Base-by-base conservation (phyloP, 2,329 filamentous ascomycete species). In the Ceratocystis lukuohia region DNA sequence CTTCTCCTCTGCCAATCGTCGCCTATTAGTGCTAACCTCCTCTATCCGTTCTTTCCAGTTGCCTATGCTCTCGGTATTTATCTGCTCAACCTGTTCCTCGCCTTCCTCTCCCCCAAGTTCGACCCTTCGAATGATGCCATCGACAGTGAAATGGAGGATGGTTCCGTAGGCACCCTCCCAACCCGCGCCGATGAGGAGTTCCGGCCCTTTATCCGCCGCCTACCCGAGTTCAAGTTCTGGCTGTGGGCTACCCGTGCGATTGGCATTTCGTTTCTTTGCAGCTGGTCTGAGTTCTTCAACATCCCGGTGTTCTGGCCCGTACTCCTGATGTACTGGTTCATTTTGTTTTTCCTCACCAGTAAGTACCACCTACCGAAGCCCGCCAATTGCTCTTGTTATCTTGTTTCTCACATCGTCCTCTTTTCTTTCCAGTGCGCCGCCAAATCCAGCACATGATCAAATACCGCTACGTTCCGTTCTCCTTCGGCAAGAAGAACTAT, bases 371-470 rank as follows among this genome's bases (percentile, higher is more conserved):
- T 50, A 22, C 64, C n/a, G 6, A 65, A 25, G n/a, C 37, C 20
- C 61, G 8, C 68, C 66, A 41, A 67, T 64, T 1, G 25, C 6
- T 45, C 28, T 46, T 64, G 5, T 25, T 25, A 5, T 28, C 30
- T 5, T 28, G 4, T n/a, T 3, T 46, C 45, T 33, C 45, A 61
- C 30, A 50, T 12, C 20, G 17, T 59, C 44, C 65, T 28, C 5
- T 28, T 22, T 46, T 10, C 7, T 45, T 56, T 25, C 37, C 72
- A 96, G 91, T 99, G 94, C 86, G 94, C 77, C 90, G 94, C 81
- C 94, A 99, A 80, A 99, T 99, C 72, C 94, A 99, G 80, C 94
- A 97, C 80, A 99, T 99, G 94, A 93, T 99, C 83, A 99, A 97
- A 81, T 99, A 97, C 81, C 90, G 93, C 78, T 99, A 96, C 75